These are phyloP conservation scores for Lolium rigidum DNA, from an alignment of 176 grass and related monocot species.

Conservation along the genomic window DNA sequence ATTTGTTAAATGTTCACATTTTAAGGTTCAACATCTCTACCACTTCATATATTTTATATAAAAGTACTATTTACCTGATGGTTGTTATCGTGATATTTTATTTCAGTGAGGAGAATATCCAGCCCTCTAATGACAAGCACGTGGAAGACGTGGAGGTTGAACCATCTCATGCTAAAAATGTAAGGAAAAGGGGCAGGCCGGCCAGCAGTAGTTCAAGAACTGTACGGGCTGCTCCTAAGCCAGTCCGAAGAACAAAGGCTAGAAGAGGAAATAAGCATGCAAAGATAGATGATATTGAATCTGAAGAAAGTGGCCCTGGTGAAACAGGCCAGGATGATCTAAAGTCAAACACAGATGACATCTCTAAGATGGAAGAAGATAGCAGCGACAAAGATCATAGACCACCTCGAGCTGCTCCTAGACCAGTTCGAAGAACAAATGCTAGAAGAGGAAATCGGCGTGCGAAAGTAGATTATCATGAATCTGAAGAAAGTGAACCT, in stretches of 20 bases:
- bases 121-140: conserved; percentile 46
- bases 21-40: conserved; percentile 20
- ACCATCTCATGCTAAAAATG: conserved; percentile 41
- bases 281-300: conserved; percentile 62
- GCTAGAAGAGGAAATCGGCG: conserved; percentile 55
- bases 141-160: conserved; percentile 24
- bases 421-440: conserved; percentile 45
- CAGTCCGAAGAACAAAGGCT: conserved; percentile 47
- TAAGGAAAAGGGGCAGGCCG: conserved; percentile 66
- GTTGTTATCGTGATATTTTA: conserved; percentile 33
- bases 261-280: conserved; percentile 61
- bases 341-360: conserved; percentile 42
- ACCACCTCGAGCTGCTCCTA: conserved; percentile 42
- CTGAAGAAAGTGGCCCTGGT: conserved; percentile 55
- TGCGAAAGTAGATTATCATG: conserved; percentile 52
- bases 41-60: neutral
- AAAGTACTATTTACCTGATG: neutral
- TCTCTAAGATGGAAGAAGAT: conserved; percentile 42
- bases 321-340: conserved; percentile 45
- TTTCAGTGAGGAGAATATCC: conserved; percentile 57
- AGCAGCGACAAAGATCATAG: conserved; percentile 29
- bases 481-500: conserved; percentile 54
- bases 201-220: conserved; percentile 41
- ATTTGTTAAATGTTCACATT: conserved; percentile 29
- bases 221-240: conserved; percentile 60